phyloP scores from a whole-genome alignment of 441 rosid genomes.

The Aleurites moluccanus region DNA sequence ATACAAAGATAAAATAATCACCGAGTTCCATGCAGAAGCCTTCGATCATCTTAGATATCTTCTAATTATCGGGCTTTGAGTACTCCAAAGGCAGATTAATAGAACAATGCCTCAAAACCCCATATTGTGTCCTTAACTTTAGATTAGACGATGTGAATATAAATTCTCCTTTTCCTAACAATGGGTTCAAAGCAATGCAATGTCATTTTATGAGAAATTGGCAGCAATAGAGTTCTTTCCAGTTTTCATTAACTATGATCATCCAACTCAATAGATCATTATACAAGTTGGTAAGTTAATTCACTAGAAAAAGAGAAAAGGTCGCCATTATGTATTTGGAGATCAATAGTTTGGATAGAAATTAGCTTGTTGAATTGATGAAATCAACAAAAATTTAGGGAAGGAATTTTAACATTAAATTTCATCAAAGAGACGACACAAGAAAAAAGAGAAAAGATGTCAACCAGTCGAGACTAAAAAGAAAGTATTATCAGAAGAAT shows the following conservation, averaged over 20 bases:
- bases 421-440: neutral
- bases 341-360: neutral
- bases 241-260: neutral
- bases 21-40: neutral
- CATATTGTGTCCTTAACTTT: neutral
- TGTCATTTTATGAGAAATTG: neutral
- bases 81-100: neutral
- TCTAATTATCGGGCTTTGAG: neutral
- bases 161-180: neutral
- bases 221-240: neutral
- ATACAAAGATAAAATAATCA: neutral
- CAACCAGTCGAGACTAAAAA: neutral
- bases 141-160: neutral
- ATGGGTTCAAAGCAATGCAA: neutral
- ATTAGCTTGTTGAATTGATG: neutral
- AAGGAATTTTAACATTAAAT: neutral
- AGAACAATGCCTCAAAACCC: neutral
- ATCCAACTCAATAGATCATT: neutral
- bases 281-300: neutral
- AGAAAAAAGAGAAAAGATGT: neutral
- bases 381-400: neutral
- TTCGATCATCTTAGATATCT: neutral
- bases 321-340: neutral
- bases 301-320: neutral
- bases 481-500: constrained; percentile 8